A percentile compares a stretch with the other conserved stretches of the same genome.
These are phyloP conservation scores for Teratosphaeria destructans DNA, from an alignment of 2,329 filamentous ascomycete species.

Conservation along the genomic window DNA sequence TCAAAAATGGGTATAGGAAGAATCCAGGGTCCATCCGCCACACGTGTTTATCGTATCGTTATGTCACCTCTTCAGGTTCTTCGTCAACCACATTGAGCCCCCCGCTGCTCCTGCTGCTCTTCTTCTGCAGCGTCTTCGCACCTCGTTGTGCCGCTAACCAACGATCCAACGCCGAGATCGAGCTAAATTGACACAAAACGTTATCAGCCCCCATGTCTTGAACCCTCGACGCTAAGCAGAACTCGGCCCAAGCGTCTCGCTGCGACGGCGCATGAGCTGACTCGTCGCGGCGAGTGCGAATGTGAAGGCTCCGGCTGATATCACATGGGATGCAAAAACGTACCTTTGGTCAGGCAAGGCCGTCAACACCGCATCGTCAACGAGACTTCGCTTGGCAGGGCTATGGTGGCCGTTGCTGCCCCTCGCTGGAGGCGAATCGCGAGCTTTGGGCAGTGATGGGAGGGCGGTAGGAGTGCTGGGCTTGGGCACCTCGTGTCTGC, in stretches of 20 bases:
- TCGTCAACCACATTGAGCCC: conserved; percentile 19
- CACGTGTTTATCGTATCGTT: not conserved
- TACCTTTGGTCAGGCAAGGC: conserved; percentile 18
- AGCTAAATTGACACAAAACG: conserved; percentile 7
- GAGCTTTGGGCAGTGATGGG: not conserved
- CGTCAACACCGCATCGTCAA: conserved; percentile 15
- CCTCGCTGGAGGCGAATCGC: not conserved
- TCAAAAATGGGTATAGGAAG: not conserved
- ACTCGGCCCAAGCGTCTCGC: not conserved
- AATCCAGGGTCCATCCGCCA: not conserved
- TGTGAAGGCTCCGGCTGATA: not conserved
- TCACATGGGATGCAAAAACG: conserved; percentile 5
- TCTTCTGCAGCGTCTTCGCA: conserved; percentile 9
- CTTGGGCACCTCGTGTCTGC: not conserved
- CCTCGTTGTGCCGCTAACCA: conserved; percentile 19
- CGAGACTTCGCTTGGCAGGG: conserved; percentile 6
- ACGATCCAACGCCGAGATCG: conserved; percentile 14
- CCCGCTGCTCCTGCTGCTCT: conserved; percentile 10
- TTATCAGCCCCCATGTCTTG: not conserved
- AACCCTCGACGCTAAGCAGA: not conserved
- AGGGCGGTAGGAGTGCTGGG: not conserved
- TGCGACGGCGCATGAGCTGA: not conserved
- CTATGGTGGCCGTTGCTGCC: not conserved
- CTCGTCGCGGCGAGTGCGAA: not conserved
- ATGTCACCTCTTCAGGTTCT: conserved; percentile 6